A percentile compares a stretch with the other conserved stretches of the same genome.
phyloP scores from a whole-genome alignment of 495 filamentous ascomycete species.

The Aspergillus sclerotioniger region DNA sequence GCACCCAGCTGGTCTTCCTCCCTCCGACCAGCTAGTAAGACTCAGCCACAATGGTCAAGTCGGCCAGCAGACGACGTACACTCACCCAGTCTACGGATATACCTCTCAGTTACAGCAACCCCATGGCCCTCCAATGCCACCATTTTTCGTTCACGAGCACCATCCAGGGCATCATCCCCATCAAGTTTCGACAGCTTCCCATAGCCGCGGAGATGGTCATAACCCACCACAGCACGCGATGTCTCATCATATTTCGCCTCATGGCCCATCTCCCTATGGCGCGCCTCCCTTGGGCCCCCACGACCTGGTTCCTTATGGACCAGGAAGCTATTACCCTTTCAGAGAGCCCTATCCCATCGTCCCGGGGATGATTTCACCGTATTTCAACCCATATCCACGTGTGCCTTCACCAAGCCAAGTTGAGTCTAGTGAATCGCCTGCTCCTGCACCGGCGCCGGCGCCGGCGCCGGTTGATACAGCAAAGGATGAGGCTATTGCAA shows the following conservation, averaged over 20 bases:
- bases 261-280: slow-evolving; percentile 34
- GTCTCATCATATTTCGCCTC: slow-evolving; percentile 29
- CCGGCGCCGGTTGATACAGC: slow-evolving; percentile 26
- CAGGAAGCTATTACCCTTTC: slow-evolving; percentile 42
- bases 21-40: slow-evolving; percentile 41
- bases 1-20: slow-evolving; percentile 28
- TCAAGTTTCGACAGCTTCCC: slow-evolving; percentile 22
- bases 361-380: slow-evolving; percentile 40
- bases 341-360: slow-evolving; percentile 41
- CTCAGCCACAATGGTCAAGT: slow-evolving; percentile 39
- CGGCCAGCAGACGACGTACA: slow-evolving; percentile 33
- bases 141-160: slow-evolving; percentile 38
- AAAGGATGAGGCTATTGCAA: slow-evolving; percentile 53
- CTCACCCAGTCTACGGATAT: slow-evolving; percentile 38
- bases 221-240: slow-evolving; percentile 30
- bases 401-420: slow-evolving; percentile 36
- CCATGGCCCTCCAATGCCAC: slow-evolving; percentile 33
- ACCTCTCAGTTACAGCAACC: slow-evolving; percentile 34
- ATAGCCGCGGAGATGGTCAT: slow-evolving; percentile 31
- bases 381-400: slow-evolving; percentile 36
- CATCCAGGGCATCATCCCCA: slow-evolving; percentile 31
- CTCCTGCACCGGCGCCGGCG: slow-evolving; percentile 19
- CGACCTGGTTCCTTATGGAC: slow-evolving; percentile 51
- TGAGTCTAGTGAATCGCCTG: slow-evolving; percentile 25
- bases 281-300: slow-evolving; percentile 37